phyloP scores from a whole-genome alignment of 495 filamentous ascomycete species.

The Parmelia sp. region DNA sequence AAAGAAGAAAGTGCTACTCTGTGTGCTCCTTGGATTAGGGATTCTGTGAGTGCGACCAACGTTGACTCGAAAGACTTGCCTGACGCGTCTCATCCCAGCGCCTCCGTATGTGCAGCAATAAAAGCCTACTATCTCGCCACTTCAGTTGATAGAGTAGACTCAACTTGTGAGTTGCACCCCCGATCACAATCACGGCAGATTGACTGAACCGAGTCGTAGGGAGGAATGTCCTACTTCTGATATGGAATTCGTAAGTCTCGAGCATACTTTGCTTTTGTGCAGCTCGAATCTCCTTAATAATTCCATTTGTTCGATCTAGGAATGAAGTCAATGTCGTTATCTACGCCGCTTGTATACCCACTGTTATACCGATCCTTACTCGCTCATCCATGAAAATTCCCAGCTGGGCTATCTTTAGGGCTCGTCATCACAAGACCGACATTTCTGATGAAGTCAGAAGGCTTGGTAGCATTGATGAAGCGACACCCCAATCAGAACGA shows the following conservation, averaged over 20 bases:
- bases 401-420: background rate
- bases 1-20: background rate
- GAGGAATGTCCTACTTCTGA: background rate
- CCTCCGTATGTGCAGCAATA: background rate
- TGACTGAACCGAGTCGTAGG: background rate
- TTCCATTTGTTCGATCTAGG: background rate
- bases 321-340: background rate
- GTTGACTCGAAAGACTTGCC: background rate
- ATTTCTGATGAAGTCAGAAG: too few relatives aligned
- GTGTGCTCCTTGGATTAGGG: background rate
- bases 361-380: background rate
- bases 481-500: background rate
- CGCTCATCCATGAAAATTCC: background rate
- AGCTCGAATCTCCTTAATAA: background rate
- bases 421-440: too few relatives aligned
- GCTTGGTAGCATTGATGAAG: background rate
- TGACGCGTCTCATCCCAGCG: background rate
- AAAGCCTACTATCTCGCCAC: background rate
- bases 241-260: background rate
- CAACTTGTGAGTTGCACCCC: background rate
- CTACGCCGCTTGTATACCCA: slow-evolving; percentile 1
- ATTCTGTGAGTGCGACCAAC: background rate
- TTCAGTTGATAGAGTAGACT: background rate
- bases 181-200: too few relatives aligned
- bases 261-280: background rate